A percentile compares a stretch with the other conserved stretches of the same genome.
Evolutionary conservation across 441 rosid species (phyloP).

Genomic region (Syzygium syzygioides): DNA sequence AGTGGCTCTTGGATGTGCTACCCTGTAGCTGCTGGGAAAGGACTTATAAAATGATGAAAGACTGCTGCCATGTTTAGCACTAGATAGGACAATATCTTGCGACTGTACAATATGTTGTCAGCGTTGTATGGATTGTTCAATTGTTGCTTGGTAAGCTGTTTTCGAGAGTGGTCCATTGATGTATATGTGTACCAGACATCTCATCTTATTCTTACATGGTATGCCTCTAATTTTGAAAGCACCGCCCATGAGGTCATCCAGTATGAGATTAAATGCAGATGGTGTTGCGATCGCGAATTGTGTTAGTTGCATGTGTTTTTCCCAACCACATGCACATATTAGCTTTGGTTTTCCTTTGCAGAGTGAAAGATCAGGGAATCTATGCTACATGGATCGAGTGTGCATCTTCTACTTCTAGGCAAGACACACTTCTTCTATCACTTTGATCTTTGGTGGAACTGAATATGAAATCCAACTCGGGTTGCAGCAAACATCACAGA

Average conservation of each 20-base stretch:
- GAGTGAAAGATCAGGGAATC: conserved; percentile 50
- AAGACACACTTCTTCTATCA: neutral
- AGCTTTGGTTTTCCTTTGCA: conserved; percentile 12
- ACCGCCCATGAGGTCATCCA: neutral
- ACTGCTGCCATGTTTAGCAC: neutral
- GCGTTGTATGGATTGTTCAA: neutral
- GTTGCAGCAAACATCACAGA: neutral
- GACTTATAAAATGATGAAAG: neutral
- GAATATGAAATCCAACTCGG: neutral
- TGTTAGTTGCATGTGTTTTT: neutral
- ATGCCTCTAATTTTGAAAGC: neutral
- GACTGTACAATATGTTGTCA: neutral
- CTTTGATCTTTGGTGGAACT: neutral
- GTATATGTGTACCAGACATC: neutral
- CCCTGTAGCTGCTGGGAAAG: neutral
- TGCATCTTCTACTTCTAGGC: conserved; percentile 18
- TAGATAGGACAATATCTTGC: neutral
- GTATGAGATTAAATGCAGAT: neutral
- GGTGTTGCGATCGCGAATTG: neutral
- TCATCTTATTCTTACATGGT: neutral
- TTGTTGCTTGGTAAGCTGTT: neutral
- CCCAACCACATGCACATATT: neutral
- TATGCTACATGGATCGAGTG: conserved; percentile 50
- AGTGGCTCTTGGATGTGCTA: neutral
- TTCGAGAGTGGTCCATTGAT: neutral